phyloP scores from a whole-genome alignment of 2,329 filamentous ascomycete species.

The Pseudocercospora vitis region DNA sequence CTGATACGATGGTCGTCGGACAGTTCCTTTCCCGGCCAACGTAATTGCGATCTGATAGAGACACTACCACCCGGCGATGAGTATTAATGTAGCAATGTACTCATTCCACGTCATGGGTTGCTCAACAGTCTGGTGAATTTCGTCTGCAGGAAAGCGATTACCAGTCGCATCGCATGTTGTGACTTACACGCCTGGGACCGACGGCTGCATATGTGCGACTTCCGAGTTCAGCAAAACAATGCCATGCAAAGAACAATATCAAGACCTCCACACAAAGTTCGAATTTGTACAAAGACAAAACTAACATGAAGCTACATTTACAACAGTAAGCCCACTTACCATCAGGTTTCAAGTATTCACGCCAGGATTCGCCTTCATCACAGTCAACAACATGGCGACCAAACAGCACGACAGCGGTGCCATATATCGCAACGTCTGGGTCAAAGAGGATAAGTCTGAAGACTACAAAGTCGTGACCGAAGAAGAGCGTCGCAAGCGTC shows the following conservation, averaged over 20 bases:
- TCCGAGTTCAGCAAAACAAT: not conserved
- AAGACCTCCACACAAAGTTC: not conserved
- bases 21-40: too few relatives aligned
- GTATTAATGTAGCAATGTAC: too few relatives aligned
- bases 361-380: not conserved
- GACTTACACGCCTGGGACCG: too few relatives aligned
- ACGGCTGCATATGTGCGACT: not conserved
- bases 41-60: too few relatives aligned
- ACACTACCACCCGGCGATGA: too few relatives aligned
- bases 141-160: too few relatives aligned
- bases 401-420: conserved; percentile 7
- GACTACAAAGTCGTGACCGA: conserved; percentile 7
- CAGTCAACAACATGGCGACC: conserved; percentile 4
- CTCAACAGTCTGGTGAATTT: too few relatives aligned
- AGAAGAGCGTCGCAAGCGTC: not conserved
- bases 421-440: conserved; percentile 3
- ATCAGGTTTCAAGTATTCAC: not conserved
- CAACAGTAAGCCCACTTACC: not conserved
- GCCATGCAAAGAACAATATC: not conserved
- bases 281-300: not conserved
- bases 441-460: conserved; percentile 1
- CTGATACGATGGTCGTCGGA: too few relatives aligned
- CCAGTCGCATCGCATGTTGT: not conserved
- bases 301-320: not conserved
- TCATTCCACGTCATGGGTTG: too few relatives aligned